Evolutionary conservation across 202 grass and related monocot genomes (phyloP).

Genomic region (Eragrostis tef): DNA sequence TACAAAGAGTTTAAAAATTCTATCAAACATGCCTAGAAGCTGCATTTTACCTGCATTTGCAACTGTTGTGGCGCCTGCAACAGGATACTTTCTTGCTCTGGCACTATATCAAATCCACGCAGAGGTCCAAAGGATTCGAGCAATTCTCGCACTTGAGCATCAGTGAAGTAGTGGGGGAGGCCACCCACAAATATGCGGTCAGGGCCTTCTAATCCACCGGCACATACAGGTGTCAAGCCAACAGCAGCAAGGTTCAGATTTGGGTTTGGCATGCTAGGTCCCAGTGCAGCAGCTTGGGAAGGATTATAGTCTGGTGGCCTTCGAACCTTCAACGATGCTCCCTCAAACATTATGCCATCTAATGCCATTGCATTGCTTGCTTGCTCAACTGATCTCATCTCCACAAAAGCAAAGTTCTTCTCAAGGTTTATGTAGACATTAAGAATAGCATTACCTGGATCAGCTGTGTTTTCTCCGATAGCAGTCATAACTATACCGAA

Average conservation of each 20-base stretch:
- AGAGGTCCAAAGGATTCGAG: constrained; percentile 89
- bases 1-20: neutral
- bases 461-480: constrained; percentile 94
- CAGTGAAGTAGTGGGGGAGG: constrained; percentile 93
- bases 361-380: constrained; percentile 99
- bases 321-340: constrained; percentile 89
- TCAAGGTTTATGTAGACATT: constrained; percentile 99
- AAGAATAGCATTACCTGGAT: constrained; percentile 94
- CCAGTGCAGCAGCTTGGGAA: constrained; percentile 85
- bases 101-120: constrained; percentile 94
- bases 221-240: constrained; percentile 82
- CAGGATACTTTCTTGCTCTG: constrained; percentile 82
- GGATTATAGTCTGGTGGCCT: constrained; percentile 93
- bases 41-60: constrained; percentile 75
- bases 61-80: constrained; percentile 91
- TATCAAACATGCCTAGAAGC: neutral
- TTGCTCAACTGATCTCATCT: constrained; percentile 99
- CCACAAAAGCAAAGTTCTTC: constrained; percentile 99
- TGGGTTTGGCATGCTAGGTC: constrained; percentile 87
- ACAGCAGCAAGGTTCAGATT: constrained; percentile 94
- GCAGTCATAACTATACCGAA: constrained; percentile 95
- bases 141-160: constrained; percentile 89
- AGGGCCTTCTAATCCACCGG: constrained; percentile 91
- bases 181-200: constrained; percentile 96
- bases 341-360: constrained; percentile 95